phyloP scores from a whole-genome alignment of 2,329 filamentous ascomycete genomes.

The Microsporum ferrugineum region DNA sequence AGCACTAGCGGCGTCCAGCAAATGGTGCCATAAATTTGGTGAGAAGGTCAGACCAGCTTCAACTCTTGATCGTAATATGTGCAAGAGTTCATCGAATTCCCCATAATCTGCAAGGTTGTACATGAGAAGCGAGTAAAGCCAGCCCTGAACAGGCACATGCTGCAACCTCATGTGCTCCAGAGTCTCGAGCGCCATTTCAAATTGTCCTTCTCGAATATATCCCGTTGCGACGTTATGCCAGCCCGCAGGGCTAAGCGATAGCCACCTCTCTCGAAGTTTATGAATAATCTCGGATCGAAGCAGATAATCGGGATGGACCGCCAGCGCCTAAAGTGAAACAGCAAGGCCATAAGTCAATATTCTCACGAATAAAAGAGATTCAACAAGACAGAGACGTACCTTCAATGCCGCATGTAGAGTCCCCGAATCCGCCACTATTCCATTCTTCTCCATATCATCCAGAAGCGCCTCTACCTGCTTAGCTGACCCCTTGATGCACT shows the following conservation, averaged over 20 bases:
- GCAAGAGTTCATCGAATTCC: constrained; percentile 66
- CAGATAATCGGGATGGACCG: constrained; percentile 76
- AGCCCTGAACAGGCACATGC: constrained; percentile 47
- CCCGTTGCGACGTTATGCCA: constrained; percentile 60
- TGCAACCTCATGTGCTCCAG: constrained; percentile 55
- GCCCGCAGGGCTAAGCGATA: constrained; percentile 49
- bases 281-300: constrained; percentile 59
- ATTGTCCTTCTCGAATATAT: constrained; percentile 66
- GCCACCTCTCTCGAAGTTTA: constrained; percentile 56
- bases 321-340: constrained; percentile 44
- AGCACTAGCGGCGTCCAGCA: constrained; percentile 64
- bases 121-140: constrained; percentile 69
- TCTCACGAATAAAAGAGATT: neutral
- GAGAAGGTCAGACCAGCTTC: constrained; percentile 39
- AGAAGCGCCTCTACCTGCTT: constrained; percentile 53
- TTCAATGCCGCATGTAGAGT: constrained; percentile 63
- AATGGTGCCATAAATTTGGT: constrained; percentile 53
- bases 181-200: constrained; percentile 64
- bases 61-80: constrained; percentile 51
- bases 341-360: neutral
- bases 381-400: constrained; percentile 30
- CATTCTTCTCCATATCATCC: constrained; percentile 55
- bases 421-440: constrained; percentile 51
- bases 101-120: constrained; percentile 59
- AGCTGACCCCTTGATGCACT: constrained; percentile 53